Base-by-base conservation (phyloP, 208 protist species). In the Acanthamoeba healyi region DNA sequence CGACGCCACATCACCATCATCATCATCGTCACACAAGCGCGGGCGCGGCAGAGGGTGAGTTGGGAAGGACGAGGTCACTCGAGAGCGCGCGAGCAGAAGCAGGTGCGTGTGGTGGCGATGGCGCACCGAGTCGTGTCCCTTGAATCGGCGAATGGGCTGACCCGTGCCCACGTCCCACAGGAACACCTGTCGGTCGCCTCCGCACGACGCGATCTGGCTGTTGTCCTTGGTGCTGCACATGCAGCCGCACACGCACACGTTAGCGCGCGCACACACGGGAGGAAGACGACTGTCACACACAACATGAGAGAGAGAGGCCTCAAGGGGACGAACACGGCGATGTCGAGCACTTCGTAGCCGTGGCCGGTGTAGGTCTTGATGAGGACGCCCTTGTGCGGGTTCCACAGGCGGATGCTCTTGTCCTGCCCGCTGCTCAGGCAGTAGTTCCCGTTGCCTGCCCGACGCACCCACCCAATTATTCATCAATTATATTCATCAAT, bases 291-390 rank as follows among this genome's bases (percentile, higher is more conserved):
- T 4, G 2, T 26, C 17, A 84, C 0, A 26, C 9, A 65, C 14
- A 86, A 32, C 24, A 17, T n/a, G n/a, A 54, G 44, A 77, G 17
- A 32, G 0, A 58, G 15, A 42, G 34, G 19, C 0, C 9, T 0
- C 4, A 49, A 17, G 40, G 32, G 29, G 38, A 49, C 72, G 56
- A 10, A 94, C 93, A 94, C 93, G n/a, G 58, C 92, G 49, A 95
- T 19, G 93, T 95, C 94, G 40, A 94, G 44, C 44, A 95, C 88
- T 70, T 95, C 94, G 40, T 95, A 95, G 46, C 92, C 79, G 88
- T 95, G 94, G 38, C 94, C 94, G 32, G 42, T 46, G 88, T 95
- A 95, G 34, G 94, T 94, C 65, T 95, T 94, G 46, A 95, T 79
- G 63, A 81, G 56, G 32, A 26, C 92, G 36, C 94, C 94, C 54